Conservation (phyloP, 257 asterid species). For the Salvia hispanica region DNA sequence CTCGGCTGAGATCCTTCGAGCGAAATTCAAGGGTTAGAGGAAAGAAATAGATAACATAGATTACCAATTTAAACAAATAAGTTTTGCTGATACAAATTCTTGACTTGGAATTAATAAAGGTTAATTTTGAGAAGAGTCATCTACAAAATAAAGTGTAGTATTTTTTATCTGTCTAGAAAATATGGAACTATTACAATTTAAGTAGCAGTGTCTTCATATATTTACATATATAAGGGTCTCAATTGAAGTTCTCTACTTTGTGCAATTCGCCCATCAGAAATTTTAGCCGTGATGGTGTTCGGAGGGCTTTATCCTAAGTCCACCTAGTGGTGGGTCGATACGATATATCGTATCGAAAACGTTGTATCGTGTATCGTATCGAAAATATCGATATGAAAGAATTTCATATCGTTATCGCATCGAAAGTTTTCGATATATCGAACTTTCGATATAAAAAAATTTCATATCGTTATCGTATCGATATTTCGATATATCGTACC, state of each 20-base stretch:
- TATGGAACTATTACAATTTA: neutral
- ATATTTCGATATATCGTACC: too few relatives aligned
- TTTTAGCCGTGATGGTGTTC: neutral
- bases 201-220: neutral
- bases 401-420: too few relatives aligned
- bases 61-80: constrained; percentile 22
- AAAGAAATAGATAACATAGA: constrained; percentile 18
- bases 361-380: too few relatives aligned
- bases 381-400: too few relatives aligned
- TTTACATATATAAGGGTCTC: neutral
- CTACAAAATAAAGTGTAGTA: neutral
- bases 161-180: neutral
- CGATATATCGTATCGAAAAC: too few relatives aligned
- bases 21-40: constrained; percentile 37
- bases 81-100: constrained; percentile 5
- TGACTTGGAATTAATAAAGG: neutral
- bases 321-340: too few relatives aligned
- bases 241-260: neutral
- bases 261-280: neutral
- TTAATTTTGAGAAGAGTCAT: neutral
- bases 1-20: constrained; percentile 85
- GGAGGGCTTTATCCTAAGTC: neutral
- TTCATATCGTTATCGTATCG: too few relatives aligned
- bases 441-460: too few relatives aligned
- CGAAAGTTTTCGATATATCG: too few relatives aligned